Percentiles rank a stretch among this genome's conserved stretches.
phyloP scores from a whole-genome alignment of 805 yeast genomes.

The Yarrowia deformans region DNA sequence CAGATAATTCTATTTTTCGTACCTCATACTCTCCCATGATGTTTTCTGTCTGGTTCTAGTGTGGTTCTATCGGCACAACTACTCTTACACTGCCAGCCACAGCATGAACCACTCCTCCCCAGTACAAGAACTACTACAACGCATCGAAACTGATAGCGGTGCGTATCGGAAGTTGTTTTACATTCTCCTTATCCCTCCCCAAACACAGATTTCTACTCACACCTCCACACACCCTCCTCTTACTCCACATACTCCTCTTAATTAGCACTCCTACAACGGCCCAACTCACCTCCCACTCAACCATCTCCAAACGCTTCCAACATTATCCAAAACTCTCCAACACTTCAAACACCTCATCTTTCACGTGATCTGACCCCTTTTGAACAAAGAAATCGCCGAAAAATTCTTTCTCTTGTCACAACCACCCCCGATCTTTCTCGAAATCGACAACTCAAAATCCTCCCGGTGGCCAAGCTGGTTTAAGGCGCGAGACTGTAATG shows the following conservation, averaged over 20 bases:
- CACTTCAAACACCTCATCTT: not conserved
- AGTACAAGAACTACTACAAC: too few relatives aligned
- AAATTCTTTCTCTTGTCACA: not conserved
- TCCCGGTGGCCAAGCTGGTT: conserved; percentile 40
- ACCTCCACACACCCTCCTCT: not conserved
- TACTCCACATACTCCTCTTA: not conserved
- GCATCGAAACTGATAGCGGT: too few relatives aligned
- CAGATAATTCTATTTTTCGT: too few relatives aligned
- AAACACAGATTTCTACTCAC: too few relatives aligned
- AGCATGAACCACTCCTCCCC: too few relatives aligned
- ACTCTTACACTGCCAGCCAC: too few relatives aligned
- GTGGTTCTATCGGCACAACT: too few relatives aligned
- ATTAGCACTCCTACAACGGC: not conserved
- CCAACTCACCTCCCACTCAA: not conserved
- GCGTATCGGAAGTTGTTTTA: not conserved
- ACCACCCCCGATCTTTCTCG: not conserved
- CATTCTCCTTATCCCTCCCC: not conserved
- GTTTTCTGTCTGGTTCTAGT: too few relatives aligned
- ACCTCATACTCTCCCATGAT: too few relatives aligned
- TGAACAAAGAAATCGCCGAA: not conserved
- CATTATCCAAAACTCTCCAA: not conserved
- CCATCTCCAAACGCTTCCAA: not conserved
- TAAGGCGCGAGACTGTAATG: conserved; percentile 40
- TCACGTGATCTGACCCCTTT: too few relatives aligned
- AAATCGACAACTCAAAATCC: conserved; percentile 1